Conservation (phyloP, 2,329 filamentous ascomycete genomes). For the Sodiomyces alkalinus region DNA sequence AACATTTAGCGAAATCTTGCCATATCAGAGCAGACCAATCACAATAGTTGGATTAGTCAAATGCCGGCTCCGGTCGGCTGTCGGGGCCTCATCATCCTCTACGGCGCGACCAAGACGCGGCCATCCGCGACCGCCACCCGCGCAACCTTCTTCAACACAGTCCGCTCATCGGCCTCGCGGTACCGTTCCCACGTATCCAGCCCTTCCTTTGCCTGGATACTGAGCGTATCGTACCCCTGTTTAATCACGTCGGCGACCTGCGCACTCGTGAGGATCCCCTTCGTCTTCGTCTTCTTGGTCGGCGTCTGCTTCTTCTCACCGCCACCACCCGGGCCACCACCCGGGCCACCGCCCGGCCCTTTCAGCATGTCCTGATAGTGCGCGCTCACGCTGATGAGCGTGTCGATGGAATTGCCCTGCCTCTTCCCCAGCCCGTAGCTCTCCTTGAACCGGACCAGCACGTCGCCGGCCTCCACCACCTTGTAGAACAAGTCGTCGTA, state of each 20-base stretch:
- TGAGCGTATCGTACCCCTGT: constrained; percentile 88
- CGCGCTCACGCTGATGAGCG: constrained; percentile 63
- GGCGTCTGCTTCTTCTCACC: neutral
- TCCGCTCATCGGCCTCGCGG: constrained; percentile 74
- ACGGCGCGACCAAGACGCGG: constrained; percentile 30
- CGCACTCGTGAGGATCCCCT: constrained; percentile 58
- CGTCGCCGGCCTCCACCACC: constrained; percentile 78
- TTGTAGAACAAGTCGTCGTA: constrained; percentile 99
- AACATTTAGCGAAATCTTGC: too few relatives aligned
- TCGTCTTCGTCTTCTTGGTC: constrained; percentile 28
- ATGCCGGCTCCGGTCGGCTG: too few relatives aligned
- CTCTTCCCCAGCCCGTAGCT: constrained; percentile 49
- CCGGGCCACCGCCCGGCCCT: constrained; percentile 28
- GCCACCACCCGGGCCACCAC: too few relatives aligned
- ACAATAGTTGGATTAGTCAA: too few relatives aligned
- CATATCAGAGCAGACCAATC: too few relatives aligned
- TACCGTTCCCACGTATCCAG: constrained; percentile 76
- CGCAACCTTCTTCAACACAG: constrained; percentile 74
- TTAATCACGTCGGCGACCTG: constrained; percentile 89
- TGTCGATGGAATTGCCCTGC: constrained; percentile 61
- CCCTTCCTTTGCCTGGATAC: constrained; percentile 77
- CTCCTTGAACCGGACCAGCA: constrained; percentile 67
- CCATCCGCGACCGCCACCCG: constrained; percentile 56
- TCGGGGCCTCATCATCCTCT: neutral
- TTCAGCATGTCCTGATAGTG: constrained; percentile 80